phyloP scores from a whole-genome alignment of 352 stramenopile species.

The Pythium folliculosum region DNA sequence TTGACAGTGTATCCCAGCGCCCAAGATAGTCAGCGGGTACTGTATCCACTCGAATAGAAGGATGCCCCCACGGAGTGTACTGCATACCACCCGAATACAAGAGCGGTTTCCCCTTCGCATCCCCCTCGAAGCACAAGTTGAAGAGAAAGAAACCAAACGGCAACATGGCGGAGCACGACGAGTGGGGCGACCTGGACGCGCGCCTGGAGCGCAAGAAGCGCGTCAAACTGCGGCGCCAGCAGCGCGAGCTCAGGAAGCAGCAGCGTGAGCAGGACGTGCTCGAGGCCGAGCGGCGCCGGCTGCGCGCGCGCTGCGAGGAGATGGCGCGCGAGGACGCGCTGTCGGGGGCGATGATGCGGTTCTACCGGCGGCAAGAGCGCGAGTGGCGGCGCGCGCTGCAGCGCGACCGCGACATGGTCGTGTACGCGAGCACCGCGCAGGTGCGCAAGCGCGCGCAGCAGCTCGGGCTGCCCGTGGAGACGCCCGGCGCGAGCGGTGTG shows the following conservation, averaged over 20 bases:
- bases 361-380: constrained; percentile 28
- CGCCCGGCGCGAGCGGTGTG: constrained; percentile 30
- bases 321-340: constrained; percentile 58
- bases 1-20: no score
- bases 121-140: no score
- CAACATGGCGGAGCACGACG: constrained; percentile 19
- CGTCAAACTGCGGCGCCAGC: constrained; percentile 42
- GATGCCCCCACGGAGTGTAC: no score
- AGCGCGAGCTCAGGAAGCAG: constrained; percentile 45
- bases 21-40: not conserved
- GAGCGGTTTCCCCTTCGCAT: no score
- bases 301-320: constrained; percentile 39
- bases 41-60: constrained; percentile 13
- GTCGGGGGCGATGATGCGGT: constrained; percentile 43
- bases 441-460: constrained; percentile 32
- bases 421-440: constrained; percentile 34
- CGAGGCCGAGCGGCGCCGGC: constrained; percentile 37
- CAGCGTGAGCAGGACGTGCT: constrained; percentile 32
- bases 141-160: not conserved
- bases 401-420: constrained; percentile 39
- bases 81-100: no score
- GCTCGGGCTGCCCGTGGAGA: constrained; percentile 41
- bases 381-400: constrained; percentile 13
- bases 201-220: constrained; percentile 52
- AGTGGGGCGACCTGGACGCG: constrained; percentile 52